phyloP scores from a whole-genome alignment of 352 stramenopile genomes.

The Pythium phragmitis region DNA sequence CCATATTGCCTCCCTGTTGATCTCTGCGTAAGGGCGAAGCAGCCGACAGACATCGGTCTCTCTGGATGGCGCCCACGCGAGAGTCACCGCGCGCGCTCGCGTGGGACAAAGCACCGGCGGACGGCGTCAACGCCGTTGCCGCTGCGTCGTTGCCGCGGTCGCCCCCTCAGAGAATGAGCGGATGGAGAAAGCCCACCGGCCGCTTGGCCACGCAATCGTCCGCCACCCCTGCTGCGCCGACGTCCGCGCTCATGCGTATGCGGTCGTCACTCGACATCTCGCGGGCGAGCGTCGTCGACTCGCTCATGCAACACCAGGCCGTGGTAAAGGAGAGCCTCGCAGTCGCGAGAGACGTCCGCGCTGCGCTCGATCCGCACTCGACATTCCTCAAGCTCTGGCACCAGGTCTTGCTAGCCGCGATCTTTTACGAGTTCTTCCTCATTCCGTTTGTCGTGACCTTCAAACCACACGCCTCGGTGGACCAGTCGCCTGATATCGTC shows the following conservation, averaged over 20 bases:
- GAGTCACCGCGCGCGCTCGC: conserved; percentile 9
- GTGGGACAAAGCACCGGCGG: neutral
- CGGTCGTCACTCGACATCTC: conserved; percentile 24
- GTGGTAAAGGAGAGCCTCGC: conserved; percentile 9
- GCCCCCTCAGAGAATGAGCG: neutral
- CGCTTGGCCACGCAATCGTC: neutral
- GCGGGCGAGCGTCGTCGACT: conserved; percentile 12
- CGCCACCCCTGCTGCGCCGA: neutral
- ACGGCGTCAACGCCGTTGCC: neutral
- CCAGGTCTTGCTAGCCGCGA: conserved; percentile 36
- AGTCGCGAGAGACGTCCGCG: conserved; percentile 19
- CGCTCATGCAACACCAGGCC: conserved; percentile 14
- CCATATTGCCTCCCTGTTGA: no score
- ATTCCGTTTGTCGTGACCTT: conserved; percentile 63
- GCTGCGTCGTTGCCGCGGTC: neutral
- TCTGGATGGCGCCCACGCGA: neutral
- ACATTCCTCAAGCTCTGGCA: conserved; percentile 50
- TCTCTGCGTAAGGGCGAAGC: no score
- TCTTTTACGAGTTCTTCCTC: conserved; percentile 48
- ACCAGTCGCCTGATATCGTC: conserved; percentile 11
- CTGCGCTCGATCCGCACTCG: conserved; percentile 41
- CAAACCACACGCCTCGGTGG: conserved; percentile 13
- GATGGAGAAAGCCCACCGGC: neutral
- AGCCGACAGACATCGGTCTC: neutral
- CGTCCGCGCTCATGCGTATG: conserved; percentile 13